Conservation (phyloP, 129 eudicot genomes). For the Escallonia rubra region DNA sequence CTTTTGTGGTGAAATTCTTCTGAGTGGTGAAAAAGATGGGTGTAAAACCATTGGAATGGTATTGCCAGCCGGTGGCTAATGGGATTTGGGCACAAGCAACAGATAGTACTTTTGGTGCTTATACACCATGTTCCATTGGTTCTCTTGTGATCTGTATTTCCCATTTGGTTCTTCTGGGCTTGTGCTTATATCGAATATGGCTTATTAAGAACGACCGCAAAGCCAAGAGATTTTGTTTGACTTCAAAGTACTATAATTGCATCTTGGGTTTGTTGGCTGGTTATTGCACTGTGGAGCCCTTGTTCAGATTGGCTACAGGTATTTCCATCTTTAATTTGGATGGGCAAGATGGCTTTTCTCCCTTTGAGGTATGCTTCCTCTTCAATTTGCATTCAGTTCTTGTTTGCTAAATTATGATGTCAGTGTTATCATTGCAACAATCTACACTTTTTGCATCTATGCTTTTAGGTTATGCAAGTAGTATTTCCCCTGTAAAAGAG, state of each 20-base stretch:
- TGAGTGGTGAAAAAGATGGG: conserved; percentile 27
- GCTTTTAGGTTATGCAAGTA: too few relatives aligned
- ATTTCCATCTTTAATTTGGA: conserved; percentile 51
- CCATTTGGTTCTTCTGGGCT: conserved; percentile 42
- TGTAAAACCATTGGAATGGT: conserved; percentile 53
- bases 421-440: too few relatives aligned
- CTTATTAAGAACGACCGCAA: conserved; percentile 26
- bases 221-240: conserved; percentile 44
- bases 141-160: conserved; percentile 48
- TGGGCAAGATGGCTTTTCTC: conserved; percentile 44
- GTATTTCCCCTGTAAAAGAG: too few relatives aligned
- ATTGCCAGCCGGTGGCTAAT: conserved; percentile 56
- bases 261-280: conserved; percentile 50
- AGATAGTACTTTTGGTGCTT: conserved; percentile 64
- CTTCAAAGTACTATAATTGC: conserved; percentile 41
- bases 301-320: conserved; percentile 43
- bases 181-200: conserved; percentile 62
- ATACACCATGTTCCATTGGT: conserved; percentile 64
- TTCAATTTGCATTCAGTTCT: not conserved
- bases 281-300: conserved; percentile 51
- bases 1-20: not conserved
- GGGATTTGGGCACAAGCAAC: conserved; percentile 57
- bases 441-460: too few relatives aligned
- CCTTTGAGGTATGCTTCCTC: conserved; percentile 54
- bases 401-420: not conserved